Conservation (phyloP, 768 basidiomycete genomes). For the Chiua virens region DNA sequence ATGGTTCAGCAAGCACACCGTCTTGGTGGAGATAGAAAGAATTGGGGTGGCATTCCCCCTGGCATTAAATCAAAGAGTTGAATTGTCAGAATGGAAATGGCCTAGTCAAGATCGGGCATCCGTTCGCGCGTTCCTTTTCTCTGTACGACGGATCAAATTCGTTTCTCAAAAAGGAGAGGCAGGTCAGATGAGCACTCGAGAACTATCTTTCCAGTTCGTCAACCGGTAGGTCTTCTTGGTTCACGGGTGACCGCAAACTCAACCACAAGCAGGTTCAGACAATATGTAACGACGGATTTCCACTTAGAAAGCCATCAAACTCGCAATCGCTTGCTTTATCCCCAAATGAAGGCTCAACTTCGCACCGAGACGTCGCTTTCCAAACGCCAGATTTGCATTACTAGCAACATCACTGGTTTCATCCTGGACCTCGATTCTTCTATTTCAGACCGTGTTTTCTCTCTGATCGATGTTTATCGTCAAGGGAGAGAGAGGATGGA, state of each 20-base stretch:
- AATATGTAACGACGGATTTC: slow-evolving; percentile 70
- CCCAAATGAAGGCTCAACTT: slow-evolving; percentile 76
- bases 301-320: slow-evolving; percentile 63
- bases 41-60: slow-evolving; percentile 93
- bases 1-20: slow-evolving; percentile 56
- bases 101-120: slow-evolving; percentile 41
- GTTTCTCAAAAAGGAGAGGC: slow-evolving; percentile 72
- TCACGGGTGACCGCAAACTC: background rate
- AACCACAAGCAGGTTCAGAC: slow-evolving; percentile 65
- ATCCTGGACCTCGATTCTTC: slow-evolving; percentile 80
- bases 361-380: slow-evolving; percentile 51
- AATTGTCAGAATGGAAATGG: slow-evolving; percentile 39
- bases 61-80: slow-evolving; percentile 57
- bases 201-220: slow-evolving; percentile 85
- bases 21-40: slow-evolving; percentile 57
- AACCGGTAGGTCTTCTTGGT: slow-evolving; percentile 49
- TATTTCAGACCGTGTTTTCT: slow-evolving; percentile 75
- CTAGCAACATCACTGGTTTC: slow-evolving; percentile 79
- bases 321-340: slow-evolving; percentile 73
- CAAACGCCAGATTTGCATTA: slow-evolving; percentile 57
- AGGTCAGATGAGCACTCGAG: slow-evolving; percentile 69
- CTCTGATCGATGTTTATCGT: slow-evolving; percentile 83
- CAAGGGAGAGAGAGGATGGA: slow-evolving; percentile 79
- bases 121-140: slow-evolving; percentile 83
- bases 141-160: slow-evolving; percentile 75